phyloP scores from a whole-genome alignment of 495 filamentous ascomycete genomes.

The Hypoxylon lenormandii region DNA sequence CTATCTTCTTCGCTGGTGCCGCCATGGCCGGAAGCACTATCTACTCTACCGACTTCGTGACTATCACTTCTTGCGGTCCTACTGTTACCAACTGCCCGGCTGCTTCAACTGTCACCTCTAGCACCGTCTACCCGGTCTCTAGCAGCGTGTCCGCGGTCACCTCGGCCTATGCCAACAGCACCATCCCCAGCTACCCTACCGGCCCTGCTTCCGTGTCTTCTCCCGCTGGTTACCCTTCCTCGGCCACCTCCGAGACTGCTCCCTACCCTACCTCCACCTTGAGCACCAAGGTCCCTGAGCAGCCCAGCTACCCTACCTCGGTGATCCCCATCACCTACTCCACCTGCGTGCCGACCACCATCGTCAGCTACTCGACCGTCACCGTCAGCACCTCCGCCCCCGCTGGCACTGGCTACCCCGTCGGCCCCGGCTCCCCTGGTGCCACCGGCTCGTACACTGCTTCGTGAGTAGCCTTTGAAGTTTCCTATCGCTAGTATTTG shows the following conservation, averaged over 20 bases:
- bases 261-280: constrained; percentile 39
- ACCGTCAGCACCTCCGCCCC: constrained; percentile 56
- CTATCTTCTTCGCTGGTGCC: constrained; percentile 64
- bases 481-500: background rate
- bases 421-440: constrained; percentile 31
- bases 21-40: constrained; percentile 64
- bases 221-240: constrained; percentile 43
- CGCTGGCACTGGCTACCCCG: constrained; percentile 48
- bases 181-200: constrained; percentile 49
- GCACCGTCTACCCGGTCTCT: constrained; percentile 56
- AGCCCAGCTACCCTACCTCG: constrained; percentile 55
- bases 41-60: constrained; percentile 68
- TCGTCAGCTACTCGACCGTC: constrained; percentile 67
- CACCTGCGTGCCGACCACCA: constrained; percentile 52
- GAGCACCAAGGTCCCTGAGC: constrained; percentile 24
- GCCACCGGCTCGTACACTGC: constrained; percentile 51
- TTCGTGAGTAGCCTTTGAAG: constrained; percentile 30
- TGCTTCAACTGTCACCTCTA: constrained; percentile 55
- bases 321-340: constrained; percentile 60
- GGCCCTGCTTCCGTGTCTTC: constrained; percentile 50
- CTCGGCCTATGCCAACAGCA: constrained; percentile 39
- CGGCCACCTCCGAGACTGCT: constrained; percentile 24
- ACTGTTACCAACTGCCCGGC: constrained; percentile 68
- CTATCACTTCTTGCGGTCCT: constrained; percentile 67
- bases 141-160: constrained; percentile 54